Conservation (phyloP, 2,329 filamentous ascomycete species). For the Blastomyces emzantsi region DNA sequence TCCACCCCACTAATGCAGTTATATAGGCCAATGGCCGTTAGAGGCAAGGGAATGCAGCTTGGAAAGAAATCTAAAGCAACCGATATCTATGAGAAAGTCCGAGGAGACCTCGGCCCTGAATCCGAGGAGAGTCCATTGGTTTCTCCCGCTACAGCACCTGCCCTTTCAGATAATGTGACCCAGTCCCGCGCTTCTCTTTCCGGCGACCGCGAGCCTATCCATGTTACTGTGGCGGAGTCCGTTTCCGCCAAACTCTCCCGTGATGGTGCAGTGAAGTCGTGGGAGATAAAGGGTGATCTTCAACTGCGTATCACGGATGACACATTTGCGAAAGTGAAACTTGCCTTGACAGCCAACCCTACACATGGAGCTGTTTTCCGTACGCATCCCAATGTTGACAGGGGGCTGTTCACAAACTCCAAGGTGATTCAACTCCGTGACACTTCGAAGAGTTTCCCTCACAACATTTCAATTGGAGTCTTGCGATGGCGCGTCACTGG, state of each 20-base stretch:
- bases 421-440: conserved; percentile 89
- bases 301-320: conserved; percentile 84
- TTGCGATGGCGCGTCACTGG: conserved; percentile 78
- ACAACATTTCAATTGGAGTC: conserved; percentile 88
- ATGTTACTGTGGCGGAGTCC: conserved; percentile 79
- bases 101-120: conserved; percentile 81
- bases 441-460: conserved; percentile 75
- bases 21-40: conserved; percentile 49
- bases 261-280: conserved; percentile 76
- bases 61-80: conserved; percentile 98
- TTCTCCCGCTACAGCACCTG: conserved; percentile 46
- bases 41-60: conserved; percentile 97
- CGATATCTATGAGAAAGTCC: conserved; percentile 93
- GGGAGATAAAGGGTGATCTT: conserved; percentile 85
- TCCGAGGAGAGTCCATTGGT: conserved; percentile 69
- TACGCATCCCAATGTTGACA: conserved; percentile 95
- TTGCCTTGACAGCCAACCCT: conserved; percentile 65
- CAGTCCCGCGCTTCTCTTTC: conserved; percentile 55
- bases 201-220: conserved; percentile 72
- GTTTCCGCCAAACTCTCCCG: conserved; percentile 82
- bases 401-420: conserved; percentile 69
- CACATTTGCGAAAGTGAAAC: conserved; percentile 82
- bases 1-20: background rate
- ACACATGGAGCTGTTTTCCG: conserved; percentile 84
- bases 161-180: conserved; percentile 40